Evolutionary conservation across 257 asterid genomes (phyloP).

Genomic region (Solanum gandarillasii): DNA sequence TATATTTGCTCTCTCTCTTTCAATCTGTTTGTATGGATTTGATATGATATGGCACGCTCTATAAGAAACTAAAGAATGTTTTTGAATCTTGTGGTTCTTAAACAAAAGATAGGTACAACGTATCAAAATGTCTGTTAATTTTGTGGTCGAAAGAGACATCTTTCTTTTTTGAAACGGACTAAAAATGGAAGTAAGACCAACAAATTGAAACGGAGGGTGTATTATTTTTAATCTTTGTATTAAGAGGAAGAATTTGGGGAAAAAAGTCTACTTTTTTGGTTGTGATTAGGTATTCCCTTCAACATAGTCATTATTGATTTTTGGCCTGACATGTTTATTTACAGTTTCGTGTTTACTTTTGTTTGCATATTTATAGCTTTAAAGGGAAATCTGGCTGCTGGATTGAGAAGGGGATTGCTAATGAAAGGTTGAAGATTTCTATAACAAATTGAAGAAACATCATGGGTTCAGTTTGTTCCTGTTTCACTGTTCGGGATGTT

Average conservation of each 20-base stretch:
- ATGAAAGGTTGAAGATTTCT: not conserved
- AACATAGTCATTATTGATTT: not conserved
- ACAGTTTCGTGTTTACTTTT: not conserved
- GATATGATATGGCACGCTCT: no score
- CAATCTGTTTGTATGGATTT: not conserved
- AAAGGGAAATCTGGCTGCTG: not conserved
- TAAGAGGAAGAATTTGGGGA: not conserved
- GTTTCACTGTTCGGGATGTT: slow-evolving; percentile 22
- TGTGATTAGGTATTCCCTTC: not conserved
- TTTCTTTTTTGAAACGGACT: not conserved
- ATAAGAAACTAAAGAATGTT: not conserved
- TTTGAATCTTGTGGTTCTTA: no score
- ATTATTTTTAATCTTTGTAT: not conserved
- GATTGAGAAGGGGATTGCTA: not conserved
- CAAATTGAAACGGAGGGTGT: not conserved
- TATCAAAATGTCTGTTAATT: no score
- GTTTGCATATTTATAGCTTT: not conserved
- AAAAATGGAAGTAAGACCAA: not conserved
- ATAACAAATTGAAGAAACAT: not conserved
- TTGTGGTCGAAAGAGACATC: not conserved
- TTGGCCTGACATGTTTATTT: not conserved
- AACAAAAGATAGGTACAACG: not conserved
- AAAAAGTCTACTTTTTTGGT: not conserved
- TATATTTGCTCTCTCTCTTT: not conserved
- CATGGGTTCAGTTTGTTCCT: slow-evolving; percentile 44